Percentiles rank a stretch among this genome's conserved stretches.
Evolutionary conservation across 2,329 filamentous ascomycete species (phyloP).

Genomic region (Bisporella sp.): DNA sequence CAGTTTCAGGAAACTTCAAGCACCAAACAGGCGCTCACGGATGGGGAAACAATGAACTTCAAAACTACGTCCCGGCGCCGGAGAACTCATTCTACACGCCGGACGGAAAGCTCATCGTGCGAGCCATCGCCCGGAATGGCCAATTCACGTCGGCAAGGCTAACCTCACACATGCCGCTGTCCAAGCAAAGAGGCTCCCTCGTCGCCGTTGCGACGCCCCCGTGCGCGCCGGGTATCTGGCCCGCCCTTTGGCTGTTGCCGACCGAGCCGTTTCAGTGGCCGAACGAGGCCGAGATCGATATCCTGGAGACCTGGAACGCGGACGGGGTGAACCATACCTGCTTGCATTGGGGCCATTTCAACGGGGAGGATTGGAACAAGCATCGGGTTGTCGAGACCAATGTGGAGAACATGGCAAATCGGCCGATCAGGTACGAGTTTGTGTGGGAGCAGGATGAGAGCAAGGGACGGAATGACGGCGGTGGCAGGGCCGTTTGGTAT

Average conservation of each 20-base stretch:
- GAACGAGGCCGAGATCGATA: slow-evolving; percentile 52
- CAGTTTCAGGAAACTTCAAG: slow-evolving; percentile 46
- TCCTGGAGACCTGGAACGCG: slow-evolving; percentile 56
- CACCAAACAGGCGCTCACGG: slow-evolving; percentile 48
- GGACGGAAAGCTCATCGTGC: slow-evolving; percentile 44
- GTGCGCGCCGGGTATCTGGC: slow-evolving; percentile 51
- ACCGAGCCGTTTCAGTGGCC: slow-evolving; percentile 52
- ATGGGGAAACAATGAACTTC: slow-evolving; percentile 55
- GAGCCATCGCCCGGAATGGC: slow-evolving; percentile 38
- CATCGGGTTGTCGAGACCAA: slow-evolving; percentile 47
- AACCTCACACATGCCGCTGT: slow-evolving; percentile 44
- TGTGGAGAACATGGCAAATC: slow-evolving; percentile 38
- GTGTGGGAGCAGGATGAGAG: slow-evolving; percentile 44
- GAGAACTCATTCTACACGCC: slow-evolving; percentile 48
- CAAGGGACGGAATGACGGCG: slow-evolving; percentile 26
- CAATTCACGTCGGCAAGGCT: slow-evolving; percentile 49
- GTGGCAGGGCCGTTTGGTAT: slow-evolving; percentile 48
- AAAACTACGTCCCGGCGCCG: slow-evolving; percentile 45
- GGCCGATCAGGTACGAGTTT: slow-evolving; percentile 46
- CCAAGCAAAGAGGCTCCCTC: slow-evolving; percentile 43
- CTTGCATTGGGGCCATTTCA: slow-evolving; percentile 52
- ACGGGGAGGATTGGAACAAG: slow-evolving; percentile 46
- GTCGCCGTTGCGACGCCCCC: slow-evolving; percentile 44
- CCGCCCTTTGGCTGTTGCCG: slow-evolving; percentile 55
- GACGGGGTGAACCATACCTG: slow-evolving; percentile 48